phyloP scores from a whole-genome alignment of 441 rosid genomes.

The Jatropha multifida region DNA sequence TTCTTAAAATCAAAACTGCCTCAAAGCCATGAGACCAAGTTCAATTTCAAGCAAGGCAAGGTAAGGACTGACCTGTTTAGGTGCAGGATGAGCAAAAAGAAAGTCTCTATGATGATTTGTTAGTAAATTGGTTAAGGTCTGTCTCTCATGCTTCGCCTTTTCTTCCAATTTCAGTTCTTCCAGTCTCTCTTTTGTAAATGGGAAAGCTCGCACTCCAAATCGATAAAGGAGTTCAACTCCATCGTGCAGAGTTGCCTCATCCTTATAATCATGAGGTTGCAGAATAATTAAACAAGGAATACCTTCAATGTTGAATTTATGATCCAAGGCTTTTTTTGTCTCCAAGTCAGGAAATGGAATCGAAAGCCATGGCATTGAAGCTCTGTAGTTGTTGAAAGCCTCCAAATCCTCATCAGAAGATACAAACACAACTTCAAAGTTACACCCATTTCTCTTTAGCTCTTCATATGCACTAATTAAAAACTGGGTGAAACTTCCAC shows the following conservation, averaged over 20 bases:
- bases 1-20: constrained; percentile 13
- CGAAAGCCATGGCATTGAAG: constrained; percentile 64
- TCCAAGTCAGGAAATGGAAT: constrained; percentile 58
- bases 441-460: constrained; percentile 35
- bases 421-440: constrained; percentile 52
- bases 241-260: constrained; percentile 31
- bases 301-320: constrained; percentile 48
- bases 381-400: constrained; percentile 46
- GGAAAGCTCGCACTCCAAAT: constrained; percentile 50
- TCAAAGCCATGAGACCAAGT: constrained; percentile 4
- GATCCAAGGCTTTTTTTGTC: constrained; percentile 47
- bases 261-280: constrained; percentile 41
- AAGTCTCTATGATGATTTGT: constrained; percentile 39
- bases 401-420: constrained; percentile 54
- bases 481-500: constrained; percentile 40
- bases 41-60: background rate
- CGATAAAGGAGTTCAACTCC: constrained; percentile 52
- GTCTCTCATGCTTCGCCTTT: constrained; percentile 47
- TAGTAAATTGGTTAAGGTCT: constrained; percentile 41
- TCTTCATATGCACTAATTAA: constrained; percentile 39
- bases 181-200: constrained; percentile 50
- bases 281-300: constrained; percentile 54
- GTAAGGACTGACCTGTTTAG: constrained; percentile 34
- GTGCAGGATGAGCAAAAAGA: constrained; percentile 36
- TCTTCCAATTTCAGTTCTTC: constrained; percentile 45